phyloP scores from a whole-genome alignment of 208 protist species.

The Trypanosoma mega region DNA sequence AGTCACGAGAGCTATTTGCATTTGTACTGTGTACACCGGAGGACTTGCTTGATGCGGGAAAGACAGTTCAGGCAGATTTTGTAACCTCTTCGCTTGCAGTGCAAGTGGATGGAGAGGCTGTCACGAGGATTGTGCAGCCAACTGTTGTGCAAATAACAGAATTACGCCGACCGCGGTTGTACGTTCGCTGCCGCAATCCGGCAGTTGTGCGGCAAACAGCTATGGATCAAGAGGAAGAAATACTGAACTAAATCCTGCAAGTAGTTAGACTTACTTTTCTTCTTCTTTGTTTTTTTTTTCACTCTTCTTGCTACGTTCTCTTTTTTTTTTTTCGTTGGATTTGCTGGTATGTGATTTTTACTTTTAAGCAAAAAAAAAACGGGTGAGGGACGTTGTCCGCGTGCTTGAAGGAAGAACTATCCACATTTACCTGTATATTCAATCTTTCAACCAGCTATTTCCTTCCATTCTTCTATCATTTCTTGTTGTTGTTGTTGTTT shows the following conservation, averaged over 20 bases:
- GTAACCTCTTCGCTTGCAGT: constrained; percentile 45
- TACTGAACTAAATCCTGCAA: neutral
- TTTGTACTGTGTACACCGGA: constrained; percentile 78
- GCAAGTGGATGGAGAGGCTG: constrained; percentile 78
- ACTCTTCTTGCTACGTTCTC: neutral
- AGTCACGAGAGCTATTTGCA: constrained; percentile 61
- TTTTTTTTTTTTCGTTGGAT: constrained; percentile 16
- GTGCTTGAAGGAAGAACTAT: no score
- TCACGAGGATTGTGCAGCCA: constrained; percentile 51
- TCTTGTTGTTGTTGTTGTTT: neutral
- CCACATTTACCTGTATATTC: no score
- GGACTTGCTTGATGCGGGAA: constrained; percentile 49
- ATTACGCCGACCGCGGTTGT: constrained; percentile 25
- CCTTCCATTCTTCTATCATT: no score
- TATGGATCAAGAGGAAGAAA: neutral
- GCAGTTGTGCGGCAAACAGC: constrained; percentile 37
- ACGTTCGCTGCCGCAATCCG: constrained; percentile 62
- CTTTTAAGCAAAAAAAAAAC: no score
- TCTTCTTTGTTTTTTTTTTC: constrained; percentile 2
- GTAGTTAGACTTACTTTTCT: constrained; percentile 2
- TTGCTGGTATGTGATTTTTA: constrained; percentile 13
- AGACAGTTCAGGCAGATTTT: constrained; percentile 27
- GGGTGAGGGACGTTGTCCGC: no score
- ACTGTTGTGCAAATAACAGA: constrained; percentile 54
- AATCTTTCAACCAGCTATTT: no score